A percentile compares a stretch with the other conserved stretches of the same genome.
Conservation (phyloP, 345 rosid species). For the Eucalyptus grandis region DNA sequence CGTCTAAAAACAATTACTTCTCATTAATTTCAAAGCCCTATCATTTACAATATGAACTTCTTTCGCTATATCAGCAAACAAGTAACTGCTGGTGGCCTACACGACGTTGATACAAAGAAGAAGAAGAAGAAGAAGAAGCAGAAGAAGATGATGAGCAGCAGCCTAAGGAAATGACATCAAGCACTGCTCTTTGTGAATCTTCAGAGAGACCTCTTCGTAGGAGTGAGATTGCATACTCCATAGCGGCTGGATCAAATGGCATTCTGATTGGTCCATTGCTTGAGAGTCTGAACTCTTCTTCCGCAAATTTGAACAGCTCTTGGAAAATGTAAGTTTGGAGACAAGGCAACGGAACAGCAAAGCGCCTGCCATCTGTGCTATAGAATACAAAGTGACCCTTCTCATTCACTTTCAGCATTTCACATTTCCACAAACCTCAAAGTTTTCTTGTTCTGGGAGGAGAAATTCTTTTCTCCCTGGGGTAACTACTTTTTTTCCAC, state of each 20-base stretch:
- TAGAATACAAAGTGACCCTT: neutral
- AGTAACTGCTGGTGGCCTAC: neutral
- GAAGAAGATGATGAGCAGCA: neutral
- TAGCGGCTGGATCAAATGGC: neutral
- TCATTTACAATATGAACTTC: neutral
- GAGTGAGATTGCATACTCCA: neutral
- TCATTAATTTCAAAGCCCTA: neutral
- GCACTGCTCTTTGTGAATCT: neutral
- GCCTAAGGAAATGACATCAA: neutral
- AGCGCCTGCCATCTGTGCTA: neutral
- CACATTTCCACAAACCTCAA: neutral
- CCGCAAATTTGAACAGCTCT: neutral
- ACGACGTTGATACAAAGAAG: neutral
- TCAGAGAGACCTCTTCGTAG: neutral
- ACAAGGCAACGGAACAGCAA: neutral
- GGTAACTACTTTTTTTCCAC: neutral
- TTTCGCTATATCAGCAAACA: neutral
- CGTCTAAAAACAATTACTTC: neutral
- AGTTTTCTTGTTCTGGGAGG: neutral
- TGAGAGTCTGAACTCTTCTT: neutral
- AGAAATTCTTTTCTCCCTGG: neutral
- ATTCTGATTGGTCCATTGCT: neutral
- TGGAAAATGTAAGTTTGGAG: neutral
- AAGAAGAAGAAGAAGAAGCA: no score
- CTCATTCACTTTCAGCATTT: neutral